phyloP scores from a whole-genome alignment of 192 early-diverging fungal genomes.

The Coemansia sp. region DNA sequence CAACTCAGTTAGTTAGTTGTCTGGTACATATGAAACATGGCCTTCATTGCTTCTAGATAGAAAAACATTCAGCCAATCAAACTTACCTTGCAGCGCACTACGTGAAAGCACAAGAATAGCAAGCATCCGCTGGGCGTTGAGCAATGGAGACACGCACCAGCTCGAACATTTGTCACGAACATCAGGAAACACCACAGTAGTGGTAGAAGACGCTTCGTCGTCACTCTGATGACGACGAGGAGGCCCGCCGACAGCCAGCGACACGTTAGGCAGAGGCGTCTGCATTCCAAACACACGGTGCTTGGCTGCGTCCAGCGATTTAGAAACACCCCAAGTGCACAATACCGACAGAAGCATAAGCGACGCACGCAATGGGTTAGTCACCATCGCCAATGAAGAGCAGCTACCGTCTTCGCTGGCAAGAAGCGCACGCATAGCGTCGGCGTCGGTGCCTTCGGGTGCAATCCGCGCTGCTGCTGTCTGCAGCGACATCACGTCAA shows the following conservation, averaged over 20 bases:
- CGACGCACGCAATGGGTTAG: constrained; percentile 23
- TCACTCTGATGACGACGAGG: background rate
- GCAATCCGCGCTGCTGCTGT: constrained; percentile 17
- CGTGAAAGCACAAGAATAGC: constrained; percentile 43
- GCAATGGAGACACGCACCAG: constrained; percentile 52
- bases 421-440: constrained; percentile 26
- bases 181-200: constrained; percentile 37
- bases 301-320: constrained; percentile 38
- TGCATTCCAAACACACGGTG: constrained; percentile 32
- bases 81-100: constrained; percentile 39
- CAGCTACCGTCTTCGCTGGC: constrained; percentile 2
- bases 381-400: background rate
- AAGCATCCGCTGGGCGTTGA: constrained; percentile 56
- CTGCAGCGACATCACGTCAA: constrained; percentile 39
- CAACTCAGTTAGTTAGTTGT: background rate
- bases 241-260: constrained; percentile 30
- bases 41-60: background rate
- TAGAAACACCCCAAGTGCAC: constrained; percentile 45
- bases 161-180: constrained; percentile 4
- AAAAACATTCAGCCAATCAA: background rate
- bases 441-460: constrained; percentile 17
- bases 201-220: background rate
- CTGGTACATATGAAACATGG: background rate
- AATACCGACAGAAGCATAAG: constrained; percentile 38
- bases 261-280: constrained; percentile 19